Evolutionary conservation across 2,329 filamentous ascomycete genomes (phyloP), one percentile per base, ranked within the genome.

Genomic region (Beauveria scarabaeidicola): DNA sequence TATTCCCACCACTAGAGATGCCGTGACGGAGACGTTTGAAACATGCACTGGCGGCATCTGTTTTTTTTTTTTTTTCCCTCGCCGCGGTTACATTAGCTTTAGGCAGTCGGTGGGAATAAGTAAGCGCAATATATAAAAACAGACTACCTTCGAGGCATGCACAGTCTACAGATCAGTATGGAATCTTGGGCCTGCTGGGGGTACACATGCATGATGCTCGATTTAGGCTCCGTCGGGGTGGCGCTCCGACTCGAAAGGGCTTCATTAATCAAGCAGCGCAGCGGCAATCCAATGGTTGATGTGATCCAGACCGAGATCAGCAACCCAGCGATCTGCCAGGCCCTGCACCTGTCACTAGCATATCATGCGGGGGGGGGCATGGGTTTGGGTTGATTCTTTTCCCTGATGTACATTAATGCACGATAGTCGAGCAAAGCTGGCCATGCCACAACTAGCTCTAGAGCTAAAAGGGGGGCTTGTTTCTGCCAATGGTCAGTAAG

Each of bases 21-120:
- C 36, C 21, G 40, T 51, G n/a, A 15, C 17, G 19, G 27, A 40
- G n/a, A 58, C n/a, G 23, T 43, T 52, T 52, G 47, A 52, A 41
- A 58, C 48, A 58, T 58, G 56, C 56, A 40, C 40, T n/a, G 27
- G 56, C 40, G 32, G 40, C 53, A 56, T 47, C 43, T 25, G 7
- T 13, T 41, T 40, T 41, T 10, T 13, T 13, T 15, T 25, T 41
- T 40, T 41, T 10, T 13, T 13, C 9, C n/a, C 17, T 10, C 13
- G 32, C n/a, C n/a, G 11, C n/a, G 50, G 3, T 27, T 21, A 11
- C 25, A 29, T 32, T 8, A 3, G 1, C 23, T 29, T 10, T 3
- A 17, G 7, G 21, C 2, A 32, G 4, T 17, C 17, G 2, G 23
- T 43, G 21, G 6, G 13, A 15, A 32, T 7, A 29, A 11, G 8